Base-by-base conservation (phyloP, 1,284 basidiomycete genomes). In the Kwoniella shivajii region DNA sequence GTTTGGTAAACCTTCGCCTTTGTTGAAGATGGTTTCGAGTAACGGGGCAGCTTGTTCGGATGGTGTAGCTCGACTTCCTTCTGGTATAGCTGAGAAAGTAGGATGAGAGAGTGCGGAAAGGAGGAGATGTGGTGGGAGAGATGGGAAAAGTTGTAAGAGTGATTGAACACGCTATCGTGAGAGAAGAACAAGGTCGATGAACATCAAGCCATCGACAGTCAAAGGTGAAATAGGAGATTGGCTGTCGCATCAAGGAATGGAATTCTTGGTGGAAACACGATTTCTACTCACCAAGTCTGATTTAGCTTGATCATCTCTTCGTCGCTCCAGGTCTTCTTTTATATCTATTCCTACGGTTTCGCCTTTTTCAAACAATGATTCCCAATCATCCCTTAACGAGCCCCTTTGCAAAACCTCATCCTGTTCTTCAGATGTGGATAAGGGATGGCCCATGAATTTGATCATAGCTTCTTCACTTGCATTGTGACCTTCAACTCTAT, bases 51-150 rank as follows among this genome's bases (percentile, higher is more conserved):
- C 71, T 41, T 61, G 62, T 29, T 70, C 69, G 24, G 73, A 67
- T 1, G 64, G 59, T 9, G 66, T 58, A 3, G 67, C 56, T 4
- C 59, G 48, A 14, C 63, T 60, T 5, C 61, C 46, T 0, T 67
- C 57, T 13, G 65, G 58, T 24, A 57, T 27, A 20, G 50, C 41
- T 33, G 65, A 45, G 54, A 71, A 74, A 1, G 38, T 36, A 1
- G 75, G 70, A 55, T 78, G 75, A 16, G 66, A 61, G n/a, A 78
- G 66, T 2, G 77, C 75, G n/a, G 60, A 45, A 18, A 66, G 56
- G 7, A 78, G 63, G 6, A 77, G 71, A 29, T 67, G 57, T 0
- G 67, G 55, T 4, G 75, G 71, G 6, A 78, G 60, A 1, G 59
- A 34, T 0, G 77, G 77, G 65, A 78, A 78, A 2, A 78, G 63